Base-by-base conservation (phyloP, 169 alveolate species). In the Plasmodium relictum region DNA sequence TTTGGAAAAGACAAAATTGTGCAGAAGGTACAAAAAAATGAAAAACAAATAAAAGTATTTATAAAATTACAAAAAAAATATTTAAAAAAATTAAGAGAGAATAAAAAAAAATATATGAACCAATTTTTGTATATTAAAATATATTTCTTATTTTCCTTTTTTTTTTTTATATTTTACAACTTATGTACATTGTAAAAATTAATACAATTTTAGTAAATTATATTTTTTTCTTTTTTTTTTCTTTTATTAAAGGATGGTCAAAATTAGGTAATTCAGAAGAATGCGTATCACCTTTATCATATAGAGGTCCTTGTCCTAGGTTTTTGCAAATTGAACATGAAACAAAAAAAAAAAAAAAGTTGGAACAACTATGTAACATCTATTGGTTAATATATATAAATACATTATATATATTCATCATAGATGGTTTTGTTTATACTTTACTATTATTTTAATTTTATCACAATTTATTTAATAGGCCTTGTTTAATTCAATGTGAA, bases 301-400 rank as follows among this genome's bases (percentile, higher is more conserved):
- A 83, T 45, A 61, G 73, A 26, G 91, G 91, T 6, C 91, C 91
- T 10, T 83, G 91, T 14, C 91, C 91, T 4, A 70, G 91, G 3
- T 83, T 68, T 45, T 42, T 83, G n/a, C 80, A 68, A 83, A 42
- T 59, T 10, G 91, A 83, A 69, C 42, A 68, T 24, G 61, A 58
- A 37, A 68, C 73, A 1, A 66, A 68, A 45, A 56, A 83, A 42
- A 83, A 83, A 68, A 83, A 48, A 70, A 1, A 66, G 20, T 26
- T 68, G 41, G 91, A 83, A 39, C 14, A 9, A n/a, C 56, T 66
- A 24, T 83, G 91, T 50, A 70, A 26, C 42, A 83, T 83, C 54
- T 54, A 6, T 56, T 83, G 91, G 91, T 83, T 41, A 50, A 31
- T 31, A 31, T 41, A 45, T 44, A 4, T n/a, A 50, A 7, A 24